Evolutionary conservation across 176 grass and related monocot species (phyloP), one percentile per base, ranked within the genome.

Genomic region (Musa beccarii): DNA sequence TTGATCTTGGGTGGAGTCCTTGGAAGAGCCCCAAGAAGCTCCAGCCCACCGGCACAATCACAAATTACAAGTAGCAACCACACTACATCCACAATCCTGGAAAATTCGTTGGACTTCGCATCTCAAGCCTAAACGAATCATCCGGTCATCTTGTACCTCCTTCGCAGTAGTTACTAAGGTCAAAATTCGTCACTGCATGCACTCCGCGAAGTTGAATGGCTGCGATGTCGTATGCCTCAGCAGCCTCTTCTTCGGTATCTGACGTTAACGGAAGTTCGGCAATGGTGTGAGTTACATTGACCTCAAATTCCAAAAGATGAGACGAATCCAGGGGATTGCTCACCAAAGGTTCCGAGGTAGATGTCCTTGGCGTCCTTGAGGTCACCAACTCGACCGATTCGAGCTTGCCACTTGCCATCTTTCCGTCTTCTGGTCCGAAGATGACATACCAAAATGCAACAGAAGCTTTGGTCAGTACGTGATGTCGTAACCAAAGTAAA

Each of bases 171-270:
- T 94, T 99, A 81, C 86, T 92, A 80, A 90, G 76, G 70, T 99
- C 96, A 86, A 99, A 99, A 83, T 99, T 99, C 24, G 91, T 95
- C 72, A 99, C 88, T 15, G 96, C 96, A 83, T 90, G 91, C 84
- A 82, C 81, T 11, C 96, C 91, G 9, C 96, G 91, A 53, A 99
- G 87, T 87, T 99, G 84, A 6, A 99, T 90, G 52, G 89, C 96
- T 66, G 91, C 96, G 69, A 92, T 89, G 74, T 99, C 89, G 76
- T 99, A 95, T 63, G 96, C 96, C 76, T 99, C 89, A 8, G 96
- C 96, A 28, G 91, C 96, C 77, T 95, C 96, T 99, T 99, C 89
- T 81, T 99, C 91, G 14, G 90, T 89, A 87, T 95, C 96, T 99
- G 68, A 34, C 15, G 15, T 24, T 2, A 0, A 17, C 56, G 21